Evolutionary conservation across 2,329 filamentous ascomycete genomes (phyloP).

Genomic region (Colletotrichum tabaci): DNA sequence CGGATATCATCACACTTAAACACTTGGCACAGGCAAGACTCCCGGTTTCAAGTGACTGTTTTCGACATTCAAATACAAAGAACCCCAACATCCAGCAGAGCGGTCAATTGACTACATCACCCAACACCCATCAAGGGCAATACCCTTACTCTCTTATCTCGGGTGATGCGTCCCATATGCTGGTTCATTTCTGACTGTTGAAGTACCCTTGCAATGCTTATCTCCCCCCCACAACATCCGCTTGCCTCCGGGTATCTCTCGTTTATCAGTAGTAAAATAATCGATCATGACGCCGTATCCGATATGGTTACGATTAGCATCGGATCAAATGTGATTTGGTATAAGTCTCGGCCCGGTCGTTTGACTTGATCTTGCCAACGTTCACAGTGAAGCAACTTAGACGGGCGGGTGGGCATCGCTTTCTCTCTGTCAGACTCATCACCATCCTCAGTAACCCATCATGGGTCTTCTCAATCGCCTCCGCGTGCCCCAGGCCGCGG

Average conservation of each 20-base stretch:
- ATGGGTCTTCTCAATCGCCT: conserved; percentile 36
- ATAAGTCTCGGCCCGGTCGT: conserved; percentile 16
- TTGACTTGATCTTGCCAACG: background rate
- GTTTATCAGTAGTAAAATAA: conserved; percentile 11
- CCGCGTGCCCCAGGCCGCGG: conserved; percentile 30
- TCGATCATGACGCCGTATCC: background rate
- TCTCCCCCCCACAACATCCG: conserved; percentile 35
- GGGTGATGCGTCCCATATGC: too few relatives aligned
- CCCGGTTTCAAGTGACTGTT: background rate
- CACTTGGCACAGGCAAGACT: background rate
- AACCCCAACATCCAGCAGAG: background rate
- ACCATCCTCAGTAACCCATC: background rate
- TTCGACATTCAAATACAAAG: background rate
- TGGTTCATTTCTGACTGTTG: background rate
- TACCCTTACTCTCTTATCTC: background rate
- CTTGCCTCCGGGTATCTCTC: conserved; percentile 19
- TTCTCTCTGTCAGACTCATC: background rate
- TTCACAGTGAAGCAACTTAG: background rate
- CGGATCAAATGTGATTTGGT: conserved; percentile 7
- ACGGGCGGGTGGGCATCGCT: conserved; percentile 6
- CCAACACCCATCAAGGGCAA: background rate
- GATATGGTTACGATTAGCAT: conserved; percentile 6
- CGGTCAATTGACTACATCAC: too few relatives aligned
- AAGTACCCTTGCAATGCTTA: conserved; percentile 32
- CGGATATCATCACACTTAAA: background rate